Base-by-base conservation (phyloP, 2,329 filamentous ascomycete species). In the Truncatella angustata region DNA sequence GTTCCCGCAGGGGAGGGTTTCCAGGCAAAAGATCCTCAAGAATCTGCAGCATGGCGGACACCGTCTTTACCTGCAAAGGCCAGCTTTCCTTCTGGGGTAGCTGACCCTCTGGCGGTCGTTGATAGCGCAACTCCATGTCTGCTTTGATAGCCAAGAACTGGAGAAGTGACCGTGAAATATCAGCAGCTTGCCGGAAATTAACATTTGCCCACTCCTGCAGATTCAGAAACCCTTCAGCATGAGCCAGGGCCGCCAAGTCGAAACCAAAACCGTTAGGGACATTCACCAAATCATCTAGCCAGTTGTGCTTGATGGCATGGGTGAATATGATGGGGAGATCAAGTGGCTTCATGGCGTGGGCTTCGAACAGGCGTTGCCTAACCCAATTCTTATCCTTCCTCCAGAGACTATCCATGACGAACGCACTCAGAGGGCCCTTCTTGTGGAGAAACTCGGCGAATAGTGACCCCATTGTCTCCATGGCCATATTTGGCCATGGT, bases 321-420 rank as follows among this genome's bases (percentile, higher is more conserved):
- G 95, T 87, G 56, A 90, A 85, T 32, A 93, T 88, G 14, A 83
- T 72, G 3, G 81, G 79, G 34, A 92, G 77, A 47, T 86, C 80
- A 52, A 85, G 81, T 2, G 84, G 86, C 60, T 88, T 83, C 53
- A 79, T 74, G 36, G 86, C 87, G 67, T 94, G 91, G 7, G 83
- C 81, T 54, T 91, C 86, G 37, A 93, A 84, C 30, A 99, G 82
- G 53, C 89, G 85, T 57, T 86, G 82, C 9, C 87, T 86, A 14
- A 97, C 88, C 88, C 91, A 97, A 18, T 87, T 81, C 59, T 86
- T 89, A 66, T 97, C 91, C 65, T 94, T 91, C 60, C 88, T 86
- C 92, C 93, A 97, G 5, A 96, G 74, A 53, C 91, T 92, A 65
- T 96, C 87, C 52, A 99, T 81, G 12, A 96, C 93, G 57, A 97